Evolutionary conservation across 805 yeast genomes (phyloP), one percentile per base, ranked within the genome.

Genomic region (Kazachstania bromeliacearum): DNA sequence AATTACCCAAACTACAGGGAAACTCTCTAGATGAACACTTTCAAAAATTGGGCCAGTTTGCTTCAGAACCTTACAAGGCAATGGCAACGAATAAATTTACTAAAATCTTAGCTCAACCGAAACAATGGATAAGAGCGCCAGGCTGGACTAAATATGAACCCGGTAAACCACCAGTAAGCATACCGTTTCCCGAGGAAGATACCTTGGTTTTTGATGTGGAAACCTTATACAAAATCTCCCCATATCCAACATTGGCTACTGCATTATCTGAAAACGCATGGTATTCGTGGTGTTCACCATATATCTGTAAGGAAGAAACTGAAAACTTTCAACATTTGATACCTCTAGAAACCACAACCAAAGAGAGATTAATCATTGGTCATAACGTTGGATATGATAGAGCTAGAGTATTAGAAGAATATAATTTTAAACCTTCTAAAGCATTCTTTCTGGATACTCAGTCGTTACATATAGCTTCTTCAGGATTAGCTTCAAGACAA

Each of bases 281-380:
- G 95, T 92, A 88, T 52, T 77, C 79, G 0, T 92, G 99, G 99
- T 77, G 85, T 7, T 85, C 95, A 0, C 98, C 99, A 0, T 77
- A 70, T 53, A 56, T 92, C 15, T 68, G 81, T 1, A 72, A 71
- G 2, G 23, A 29, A 5, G 40, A 38, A 6, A 25, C 28, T 10
- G 61, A 64, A 5, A 47, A 56, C 2, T 50, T 61, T 14, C 70
- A 78, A 21, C 94, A 85, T 47, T 59, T 94, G 36, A 75, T 94
- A 0, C 96, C 97, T 0, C 53, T 89, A 54, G 75, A 83, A 42
- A 65, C 77, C 0, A 55, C 57, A 9, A 53, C 54, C 2, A 30
- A 51, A 7, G 67, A 70, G 5, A 78, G 76, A 44, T 62, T 92
- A 5, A 67, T 92, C 2, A 70, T 94, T 3, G 99, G 99, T 0